These are phyloP conservation scores for Leccinum fuscescens DNA, from an alignment of 1,284 basidiomycete genomes.

Conservation along the genomic window DNA sequence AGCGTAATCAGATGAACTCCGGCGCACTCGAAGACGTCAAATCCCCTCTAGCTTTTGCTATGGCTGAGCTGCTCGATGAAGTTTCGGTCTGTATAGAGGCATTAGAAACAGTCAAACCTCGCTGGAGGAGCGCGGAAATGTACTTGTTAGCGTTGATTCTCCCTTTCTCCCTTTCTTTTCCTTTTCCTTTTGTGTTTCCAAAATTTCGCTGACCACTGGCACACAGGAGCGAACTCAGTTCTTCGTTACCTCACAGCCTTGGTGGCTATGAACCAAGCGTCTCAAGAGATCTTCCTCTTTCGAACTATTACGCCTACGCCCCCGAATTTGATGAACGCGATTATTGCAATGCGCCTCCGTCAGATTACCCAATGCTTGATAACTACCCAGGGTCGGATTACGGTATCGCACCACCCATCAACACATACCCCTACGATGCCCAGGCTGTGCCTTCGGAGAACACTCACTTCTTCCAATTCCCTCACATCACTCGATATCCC, in stretches of 20 bases:
- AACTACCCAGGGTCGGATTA: slow-evolving; percentile 20
- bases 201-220: slow-evolving; percentile 8
- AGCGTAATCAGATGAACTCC: slow-evolving; percentile 31
- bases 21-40: slow-evolving; percentile 40
- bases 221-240: slow-evolving; percentile 26
- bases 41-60: slow-evolving; percentile 37
- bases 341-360: slow-evolving; percentile 9
- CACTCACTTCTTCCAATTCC: slow-evolving; percentile 29
- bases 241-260: slow-evolving; percentile 30
- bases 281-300: slow-evolving; percentile 11
- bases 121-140: slow-evolving; percentile 44
- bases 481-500: slow-evolving; percentile 30
- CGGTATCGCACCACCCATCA: slow-evolving; percentile 10
- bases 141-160: slow-evolving; percentile 41
- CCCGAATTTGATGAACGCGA: slow-evolving; percentile 10
- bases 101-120: slow-evolving; percentile 39
- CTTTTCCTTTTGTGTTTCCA: background rate
- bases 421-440: slow-evolving; percentile 11
- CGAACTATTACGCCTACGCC: slow-evolving; percentile 7
- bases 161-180: background rate
- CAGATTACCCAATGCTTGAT: slow-evolving; percentile 15
- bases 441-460: slow-evolving; percentile 11
- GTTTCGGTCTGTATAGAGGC: slow-evolving; percentile 40
- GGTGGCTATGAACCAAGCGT: slow-evolving; percentile 25
- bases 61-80: slow-evolving; percentile 43